phyloP scores from a whole-genome alignment of 2,329 filamentous ascomycete species.

The Pestalotiopsis sp. region DNA sequence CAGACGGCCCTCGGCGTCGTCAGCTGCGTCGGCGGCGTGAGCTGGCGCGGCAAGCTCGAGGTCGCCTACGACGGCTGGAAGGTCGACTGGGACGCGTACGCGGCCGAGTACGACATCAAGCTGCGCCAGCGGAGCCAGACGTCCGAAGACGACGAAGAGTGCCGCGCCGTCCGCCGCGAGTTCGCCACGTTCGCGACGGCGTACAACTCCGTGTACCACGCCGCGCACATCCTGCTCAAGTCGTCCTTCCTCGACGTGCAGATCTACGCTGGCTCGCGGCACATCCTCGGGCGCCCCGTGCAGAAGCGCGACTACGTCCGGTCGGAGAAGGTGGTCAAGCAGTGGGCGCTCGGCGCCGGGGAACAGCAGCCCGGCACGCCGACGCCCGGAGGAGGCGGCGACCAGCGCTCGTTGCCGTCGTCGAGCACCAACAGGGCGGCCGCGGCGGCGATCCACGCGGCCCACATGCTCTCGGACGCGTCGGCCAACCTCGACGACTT shows the following conservation, averaged over 20 bases:
- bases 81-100: conserved; percentile 57
- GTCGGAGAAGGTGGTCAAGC: conserved; percentile 52
- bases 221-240: conserved; percentile 57
- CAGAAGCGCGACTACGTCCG: conserved; percentile 50
- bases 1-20: conserved; percentile 58
- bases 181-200: conserved; percentile 52
- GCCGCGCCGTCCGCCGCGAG: conserved; percentile 28
- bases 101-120: conserved; percentile 33
- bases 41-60: conserved; percentile 54
- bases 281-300: conserved; percentile 61
- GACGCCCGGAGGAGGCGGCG: neutral
- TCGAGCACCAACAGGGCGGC: conserved; percentile 31
- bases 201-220: conserved; percentile 59
- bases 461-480: conserved; percentile 52
- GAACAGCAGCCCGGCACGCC: neutral
- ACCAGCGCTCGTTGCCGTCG: neutral
- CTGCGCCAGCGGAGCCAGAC: conserved; percentile 19
- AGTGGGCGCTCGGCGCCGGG: conserved; percentile 37
- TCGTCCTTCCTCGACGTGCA: conserved; percentile 64
- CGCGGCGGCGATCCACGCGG: conserved; percentile 55
- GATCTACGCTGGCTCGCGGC: conserved; percentile 60
- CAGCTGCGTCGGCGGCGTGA: conserved; percentile 19
- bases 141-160: conserved; percentile 19
- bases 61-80: conserved; percentile 61
- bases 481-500: conserved; percentile 51